Conservation (phyloP, 2,329 filamentous ascomycete genomes). For the Nemania bipapillata region DNA sequence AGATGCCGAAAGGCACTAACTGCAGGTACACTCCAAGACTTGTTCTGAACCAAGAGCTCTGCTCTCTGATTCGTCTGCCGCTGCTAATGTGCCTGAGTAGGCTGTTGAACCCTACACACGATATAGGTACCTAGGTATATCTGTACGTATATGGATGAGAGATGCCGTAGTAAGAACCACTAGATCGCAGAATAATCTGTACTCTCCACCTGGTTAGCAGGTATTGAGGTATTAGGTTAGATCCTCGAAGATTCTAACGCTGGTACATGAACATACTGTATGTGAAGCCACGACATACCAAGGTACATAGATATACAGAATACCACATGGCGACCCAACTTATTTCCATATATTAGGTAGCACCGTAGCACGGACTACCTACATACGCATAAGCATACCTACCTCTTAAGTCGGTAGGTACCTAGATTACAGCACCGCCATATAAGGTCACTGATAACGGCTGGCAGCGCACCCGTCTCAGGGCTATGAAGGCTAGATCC, state of each 20-base stretch:
- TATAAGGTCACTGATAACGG: no score
- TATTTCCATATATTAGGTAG: background rate
- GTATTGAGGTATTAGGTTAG: background rate
- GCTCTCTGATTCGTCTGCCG: conserved; percentile 37
- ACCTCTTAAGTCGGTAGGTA: no score
- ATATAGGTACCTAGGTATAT: background rate
- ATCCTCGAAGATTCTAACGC: background rate
- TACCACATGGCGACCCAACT: conserved; percentile 5
- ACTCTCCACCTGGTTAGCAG: background rate
- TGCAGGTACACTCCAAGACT: conserved; percentile 6
- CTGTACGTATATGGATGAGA: no score
- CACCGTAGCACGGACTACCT: no score
- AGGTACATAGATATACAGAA: background rate
- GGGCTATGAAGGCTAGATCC: conserved; percentile 35
- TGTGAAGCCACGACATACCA: background rate
- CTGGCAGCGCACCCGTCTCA: no score
- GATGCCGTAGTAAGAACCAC: background rate
- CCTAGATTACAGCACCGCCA: no score
- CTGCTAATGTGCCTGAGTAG: conserved; percentile 31
- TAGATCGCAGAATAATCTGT: conserved; percentile 9
- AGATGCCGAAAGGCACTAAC: conserved; percentile 19
- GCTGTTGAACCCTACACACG: background rate
- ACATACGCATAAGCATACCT: no score
- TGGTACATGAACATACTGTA: background rate
- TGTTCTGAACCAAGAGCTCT: conserved; percentile 22